phyloP scores from a whole-genome alignment of 257 asterid genomes.

The Marsdenia floribunda region DNA sequence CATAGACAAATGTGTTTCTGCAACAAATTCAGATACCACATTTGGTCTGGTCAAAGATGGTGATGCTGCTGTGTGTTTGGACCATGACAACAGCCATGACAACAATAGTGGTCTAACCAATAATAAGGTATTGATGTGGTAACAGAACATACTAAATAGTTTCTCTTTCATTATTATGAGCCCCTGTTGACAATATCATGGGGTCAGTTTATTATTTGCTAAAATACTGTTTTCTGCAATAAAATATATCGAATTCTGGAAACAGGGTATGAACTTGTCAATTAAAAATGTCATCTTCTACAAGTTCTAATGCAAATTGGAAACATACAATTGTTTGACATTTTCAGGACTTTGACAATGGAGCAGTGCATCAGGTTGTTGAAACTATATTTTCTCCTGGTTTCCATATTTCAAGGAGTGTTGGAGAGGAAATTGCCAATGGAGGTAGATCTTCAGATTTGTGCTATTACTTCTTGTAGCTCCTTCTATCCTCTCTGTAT shows the following conservation, averaged over 20 bases:
- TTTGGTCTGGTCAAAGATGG: slow-evolving; percentile 50
- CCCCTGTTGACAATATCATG: background rate
- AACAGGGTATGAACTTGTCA: background rate
- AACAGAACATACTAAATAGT: background rate
- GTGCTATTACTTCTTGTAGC: slow-evolving; percentile 1
- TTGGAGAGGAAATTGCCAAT: slow-evolving; percentile 50
- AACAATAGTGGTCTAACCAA: slow-evolving; percentile 20
- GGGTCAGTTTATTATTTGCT: background rate
- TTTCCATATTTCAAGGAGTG: slow-evolving; percentile 52
- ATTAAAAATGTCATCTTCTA: background rate
- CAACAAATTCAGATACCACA: slow-evolving; percentile 48
- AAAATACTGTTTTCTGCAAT: background rate
- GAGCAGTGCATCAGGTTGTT: slow-evolving; percentile 29
- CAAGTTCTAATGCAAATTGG: background rate
- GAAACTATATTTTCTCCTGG: slow-evolving; percentile 89
- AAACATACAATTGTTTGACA: slow-evolving; percentile 13
- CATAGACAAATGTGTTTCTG: slow-evolving; percentile 40
- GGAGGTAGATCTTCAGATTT: slow-evolving; percentile 39
- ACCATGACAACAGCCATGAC: slow-evolving; percentile 30
- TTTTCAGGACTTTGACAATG: slow-evolving; percentile 44
- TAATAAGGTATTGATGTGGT: slow-evolving; percentile 36
- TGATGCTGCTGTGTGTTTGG: slow-evolving; percentile 38
- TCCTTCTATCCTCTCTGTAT: background rate
- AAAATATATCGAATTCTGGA: background rate
- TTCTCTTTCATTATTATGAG: slow-evolving; percentile 9